Percentiles rank a stretch among this genome's conserved stretches.
Conservation (phyloP, 345 rosid species). For the Melastoma malabathricum region DNA sequence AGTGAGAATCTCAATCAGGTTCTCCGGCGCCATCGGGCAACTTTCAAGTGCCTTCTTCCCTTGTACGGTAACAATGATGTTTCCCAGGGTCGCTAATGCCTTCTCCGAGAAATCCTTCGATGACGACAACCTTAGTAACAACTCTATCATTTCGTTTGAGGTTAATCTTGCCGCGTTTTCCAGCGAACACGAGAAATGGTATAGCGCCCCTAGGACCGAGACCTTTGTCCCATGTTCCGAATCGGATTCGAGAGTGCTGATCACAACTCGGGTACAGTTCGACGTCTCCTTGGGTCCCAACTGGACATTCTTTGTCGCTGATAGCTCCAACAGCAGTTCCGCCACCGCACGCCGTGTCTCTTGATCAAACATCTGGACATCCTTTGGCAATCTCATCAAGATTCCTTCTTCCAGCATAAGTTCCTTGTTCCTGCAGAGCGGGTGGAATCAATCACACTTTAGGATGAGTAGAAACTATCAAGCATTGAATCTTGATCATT, state of each 20-base stretch:
- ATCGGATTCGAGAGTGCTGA: conserved; percentile 34
- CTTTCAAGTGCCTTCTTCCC: conserved; percentile 74
- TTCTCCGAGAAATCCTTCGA: conserved; percentile 45
- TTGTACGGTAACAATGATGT: conserved; percentile 53
- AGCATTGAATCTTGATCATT: no score
- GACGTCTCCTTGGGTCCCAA: conserved; percentile 32
- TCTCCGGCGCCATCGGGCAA: conserved; percentile 34
- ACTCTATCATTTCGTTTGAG: conserved; percentile 32
- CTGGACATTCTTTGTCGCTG: conserved; percentile 37
- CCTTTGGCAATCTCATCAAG: conserved; percentile 49
- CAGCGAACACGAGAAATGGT: conserved; percentile 42
- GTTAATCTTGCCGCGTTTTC: conserved; percentile 51
- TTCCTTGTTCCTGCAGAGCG: conserved; percentile 61
- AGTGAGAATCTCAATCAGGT: conserved; percentile 59
- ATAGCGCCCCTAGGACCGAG: conserved; percentile 38
- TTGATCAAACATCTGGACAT: conserved; percentile 28
- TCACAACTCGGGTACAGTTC: conserved; percentile 33
- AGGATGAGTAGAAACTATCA: no score
- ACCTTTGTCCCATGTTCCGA: conserved; percentile 38
- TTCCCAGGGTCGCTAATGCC: conserved; percentile 60
- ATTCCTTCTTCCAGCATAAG: conserved; percentile 74
- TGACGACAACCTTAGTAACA: conserved; percentile 35
- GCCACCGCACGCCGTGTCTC: conserved; percentile 39
- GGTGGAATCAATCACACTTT: not conserved
- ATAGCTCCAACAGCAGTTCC: conserved; percentile 47